Percentiles rank a stretch among this genome's conserved stretches.
Evolutionary conservation across 2,329 filamentous ascomycete genomes (phyloP).

Genomic region (Fusarium mangiferae): DNA sequence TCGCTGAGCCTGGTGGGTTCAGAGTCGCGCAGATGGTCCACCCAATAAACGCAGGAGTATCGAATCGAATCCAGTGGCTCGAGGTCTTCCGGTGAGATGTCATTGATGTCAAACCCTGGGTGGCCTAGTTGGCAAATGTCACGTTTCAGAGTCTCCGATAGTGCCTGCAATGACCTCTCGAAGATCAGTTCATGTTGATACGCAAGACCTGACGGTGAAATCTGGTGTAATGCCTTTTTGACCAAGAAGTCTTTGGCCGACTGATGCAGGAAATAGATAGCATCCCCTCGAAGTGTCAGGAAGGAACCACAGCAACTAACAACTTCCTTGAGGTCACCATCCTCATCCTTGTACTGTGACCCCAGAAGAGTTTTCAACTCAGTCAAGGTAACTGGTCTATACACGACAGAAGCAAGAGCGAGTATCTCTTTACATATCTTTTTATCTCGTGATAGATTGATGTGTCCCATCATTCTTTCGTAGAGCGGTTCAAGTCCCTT

Average conservation of each 20-base stretch:
- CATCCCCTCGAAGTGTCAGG: fast-evolving
- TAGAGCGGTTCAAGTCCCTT: fast-evolving
- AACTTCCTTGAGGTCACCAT: fast-evolving
- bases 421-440: fast-evolving
- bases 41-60: not conserved
- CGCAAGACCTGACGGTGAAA: fast-evolving
- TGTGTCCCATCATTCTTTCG: not conserved
- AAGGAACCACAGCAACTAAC: fast-evolving
- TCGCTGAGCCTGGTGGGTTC: fast-evolving
- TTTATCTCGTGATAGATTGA: too few relatives aligned
- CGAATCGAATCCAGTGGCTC: fast-evolving
- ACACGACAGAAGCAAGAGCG: not conserved
- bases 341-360: fast-evolving
- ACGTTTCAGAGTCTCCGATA: not conserved
- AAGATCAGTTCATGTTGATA: fast-evolving
- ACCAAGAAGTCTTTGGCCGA: not conserved
- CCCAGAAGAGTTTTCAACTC: not conserved
- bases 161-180: fast-evolving
- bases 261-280: not conserved
- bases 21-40: fast-evolving
- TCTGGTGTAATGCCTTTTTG: fast-evolving
- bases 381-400: fast-evolving
- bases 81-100: fast-evolving
- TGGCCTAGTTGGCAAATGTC: fast-evolving
- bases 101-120: fast-evolving